Conservation (phyloP, 2,329 filamentous ascomycete species). For the Lasiodiplodia theobromae region DNA sequence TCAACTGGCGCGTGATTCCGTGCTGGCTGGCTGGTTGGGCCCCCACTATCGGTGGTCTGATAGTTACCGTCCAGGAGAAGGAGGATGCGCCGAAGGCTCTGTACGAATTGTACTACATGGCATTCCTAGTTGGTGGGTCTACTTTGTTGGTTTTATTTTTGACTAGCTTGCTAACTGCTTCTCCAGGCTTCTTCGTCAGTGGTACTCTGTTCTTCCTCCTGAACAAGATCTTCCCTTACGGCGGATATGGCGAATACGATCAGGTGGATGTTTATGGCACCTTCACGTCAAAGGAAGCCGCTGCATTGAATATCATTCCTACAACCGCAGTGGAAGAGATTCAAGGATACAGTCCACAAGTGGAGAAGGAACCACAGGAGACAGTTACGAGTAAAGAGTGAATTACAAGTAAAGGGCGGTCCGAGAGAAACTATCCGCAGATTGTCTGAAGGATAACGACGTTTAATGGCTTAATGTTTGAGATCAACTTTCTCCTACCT, state of each 20-base stretch:
- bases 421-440: neutral
- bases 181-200: conserved; percentile 51
- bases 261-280: conserved; percentile 54
- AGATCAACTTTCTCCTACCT: neutral
- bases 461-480: conserved; percentile 2
- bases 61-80: conserved; percentile 43
- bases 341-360: conserved; percentile 5
- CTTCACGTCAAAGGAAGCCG: conserved; percentile 54
- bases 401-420: neutral
- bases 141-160: neutral
- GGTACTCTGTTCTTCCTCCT: conserved; percentile 41
- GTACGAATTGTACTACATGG: conserved; percentile 57
- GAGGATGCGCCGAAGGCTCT: conserved; percentile 47
- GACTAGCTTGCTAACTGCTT: conserved; percentile 20
- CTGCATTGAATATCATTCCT: conserved; percentile 48
- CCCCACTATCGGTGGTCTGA: conserved; percentile 52
- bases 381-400: conserved; percentile 13
- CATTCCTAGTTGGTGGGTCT: conserved; percentile 53
- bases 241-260: conserved; percentile 53
- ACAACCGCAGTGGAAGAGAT: conserved; percentile 30
- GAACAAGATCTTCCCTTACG: conserved; percentile 51
- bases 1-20: conserved; percentile 54
- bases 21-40: conserved; percentile 55
- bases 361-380: conserved; percentile 15
- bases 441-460: neutral